Conservation (phyloP, 2,329 filamentous ascomycete genomes). For the Paecilomyces sp. region DNA sequence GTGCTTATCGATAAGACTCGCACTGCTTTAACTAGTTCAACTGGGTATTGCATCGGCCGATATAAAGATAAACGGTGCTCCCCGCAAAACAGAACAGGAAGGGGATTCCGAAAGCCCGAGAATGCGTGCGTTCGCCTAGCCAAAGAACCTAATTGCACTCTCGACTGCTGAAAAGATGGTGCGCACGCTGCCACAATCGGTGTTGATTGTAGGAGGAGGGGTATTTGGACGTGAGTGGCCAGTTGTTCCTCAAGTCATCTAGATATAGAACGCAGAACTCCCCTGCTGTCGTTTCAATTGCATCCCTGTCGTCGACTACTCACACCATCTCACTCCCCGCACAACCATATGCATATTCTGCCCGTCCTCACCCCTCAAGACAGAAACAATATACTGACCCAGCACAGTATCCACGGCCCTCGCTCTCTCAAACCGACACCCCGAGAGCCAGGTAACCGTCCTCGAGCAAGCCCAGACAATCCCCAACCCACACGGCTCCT, state of each 20-base stretch:
- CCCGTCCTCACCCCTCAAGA: background rate
- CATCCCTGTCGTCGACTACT: background rate
- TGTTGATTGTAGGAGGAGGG: conserved; percentile 36
- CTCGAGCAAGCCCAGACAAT: conserved; percentile 50
- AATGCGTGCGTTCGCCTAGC: background rate
- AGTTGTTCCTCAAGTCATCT: background rate
- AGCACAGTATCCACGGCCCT: conserved; percentile 56
- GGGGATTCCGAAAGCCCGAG: background rate
- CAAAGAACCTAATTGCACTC: background rate
- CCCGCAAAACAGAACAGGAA: background rate
- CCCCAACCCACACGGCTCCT: conserved; percentile 52
- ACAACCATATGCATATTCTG: background rate
- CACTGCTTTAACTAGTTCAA: background rate
- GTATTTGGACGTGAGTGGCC: conserved; percentile 35
- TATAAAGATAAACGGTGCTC: background rate
- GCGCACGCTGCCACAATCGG: conserved; percentile 23
- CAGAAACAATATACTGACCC: background rate
- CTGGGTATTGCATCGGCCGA: background rate
- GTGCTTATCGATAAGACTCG: background rate
- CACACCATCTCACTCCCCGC: background rate
- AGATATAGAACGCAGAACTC: background rate
- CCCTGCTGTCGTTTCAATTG: background rate
- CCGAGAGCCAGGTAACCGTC: conserved; percentile 47
- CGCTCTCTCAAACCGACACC: conserved; percentile 56
- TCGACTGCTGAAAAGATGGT: background rate